Evolutionary conservation across 352 stramenopile genomes (phyloP), one percentile per base, ranked within the genome.

Genomic region (Pythium plurisporium): DNA sequence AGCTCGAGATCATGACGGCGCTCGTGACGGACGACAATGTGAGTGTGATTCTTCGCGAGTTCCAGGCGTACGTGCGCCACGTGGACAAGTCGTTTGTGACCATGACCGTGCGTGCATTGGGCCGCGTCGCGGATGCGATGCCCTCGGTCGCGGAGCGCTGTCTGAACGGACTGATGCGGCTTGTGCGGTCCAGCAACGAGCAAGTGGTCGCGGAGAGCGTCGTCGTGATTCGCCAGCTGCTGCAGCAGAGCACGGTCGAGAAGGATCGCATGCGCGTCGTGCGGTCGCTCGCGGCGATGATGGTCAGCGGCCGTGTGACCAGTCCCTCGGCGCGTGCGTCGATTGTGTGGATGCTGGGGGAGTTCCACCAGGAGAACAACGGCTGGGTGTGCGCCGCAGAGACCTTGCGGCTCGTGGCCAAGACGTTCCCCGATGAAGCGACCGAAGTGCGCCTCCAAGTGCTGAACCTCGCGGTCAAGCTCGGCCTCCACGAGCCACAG

Each of bases 1-100:
- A 99, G 81, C 84, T 99, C 10, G 96, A 99, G 71, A 98, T 99
- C 53, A 69, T 99, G 50, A 96, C 91, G 14, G 80, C 86, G 3
- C 59, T 99, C 10, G 91, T 95, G 19, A 95, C 96, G 34, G 74
- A 94, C 30, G 86, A 94, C 47, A 96, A 96, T 19, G 94, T 98
- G 47, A 85, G 89, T 51, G 82, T 90, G 33, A 96, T 99, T 15
- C 78, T 99, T 44, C 78, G 92, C 9, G 97, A 99, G 73, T 91
- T 99, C 48, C 79, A 97, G 64, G 95, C 88, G 1, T 99, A 99
- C 65, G 91, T 99, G 42, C 87, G 90, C 23, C 93, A 98, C 63
- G 83, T 91, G 20, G 80, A 91, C 80, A 98, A 98, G 74, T 72
- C 72, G 2, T 99, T 99, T 70, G 96, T 97, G 17, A 96, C 86